These are phyloP conservation scores for Claviceps monticola DNA, from an alignment of 2,329 filamentous ascomycete genomes.

Conservation along the genomic window DNA sequence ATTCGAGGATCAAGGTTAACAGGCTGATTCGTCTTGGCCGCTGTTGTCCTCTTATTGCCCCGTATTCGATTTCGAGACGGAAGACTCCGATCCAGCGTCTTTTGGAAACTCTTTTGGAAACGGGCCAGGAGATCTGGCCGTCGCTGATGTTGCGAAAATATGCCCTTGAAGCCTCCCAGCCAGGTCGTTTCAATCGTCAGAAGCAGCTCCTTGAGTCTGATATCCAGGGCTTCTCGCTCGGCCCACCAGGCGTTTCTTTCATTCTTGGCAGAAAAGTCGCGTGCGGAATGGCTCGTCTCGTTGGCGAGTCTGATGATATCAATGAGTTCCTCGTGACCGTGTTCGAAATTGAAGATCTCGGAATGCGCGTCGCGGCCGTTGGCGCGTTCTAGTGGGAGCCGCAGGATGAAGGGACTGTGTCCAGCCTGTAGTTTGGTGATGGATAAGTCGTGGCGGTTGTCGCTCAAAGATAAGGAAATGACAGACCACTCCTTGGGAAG, in stretches of 20 bases:
- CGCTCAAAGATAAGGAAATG: slow-evolving; percentile 71
- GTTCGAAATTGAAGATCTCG: slow-evolving; percentile 71
- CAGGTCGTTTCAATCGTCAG: slow-evolving; percentile 82
- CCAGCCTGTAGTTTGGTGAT: slow-evolving; percentile 72
- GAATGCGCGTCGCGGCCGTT: slow-evolving; percentile 64
- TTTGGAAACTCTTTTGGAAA: slow-evolving; percentile 67
- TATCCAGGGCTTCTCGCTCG: slow-evolving; percentile 67
- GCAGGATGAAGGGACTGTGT: slow-evolving; percentile 69
- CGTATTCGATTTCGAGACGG: slow-evolving; percentile 61
- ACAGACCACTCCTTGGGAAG: slow-evolving; percentile 75
- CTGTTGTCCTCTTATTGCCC: slow-evolving; percentile 38
- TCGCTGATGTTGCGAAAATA: slow-evolving; percentile 66
- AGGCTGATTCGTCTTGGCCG: slow-evolving; percentile 20
- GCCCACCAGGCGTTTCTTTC: slow-evolving; percentile 82
- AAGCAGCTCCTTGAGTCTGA: slow-evolving; percentile 62
- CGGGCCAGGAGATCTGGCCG: slow-evolving; percentile 51
- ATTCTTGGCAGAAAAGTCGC: slow-evolving; percentile 59
- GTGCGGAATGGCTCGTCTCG: slow-evolving; percentile 60
- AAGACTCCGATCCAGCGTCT: slow-evolving; percentile 68
- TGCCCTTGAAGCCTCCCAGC: slow-evolving; percentile 87
- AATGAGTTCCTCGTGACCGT: slow-evolving; percentile 63
- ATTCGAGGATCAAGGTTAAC: slow-evolving; percentile 47
- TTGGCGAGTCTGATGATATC: slow-evolving; percentile 77
- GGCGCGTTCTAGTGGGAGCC: slow-evolving; percentile 72
- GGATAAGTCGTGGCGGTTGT: slow-evolving; percentile 70